Evolutionary conservation across 2,329 filamentous ascomycete species (phyloP), one percentile per base, ranked within the genome.

Genomic region (Aspergillus jensenii): DNA sequence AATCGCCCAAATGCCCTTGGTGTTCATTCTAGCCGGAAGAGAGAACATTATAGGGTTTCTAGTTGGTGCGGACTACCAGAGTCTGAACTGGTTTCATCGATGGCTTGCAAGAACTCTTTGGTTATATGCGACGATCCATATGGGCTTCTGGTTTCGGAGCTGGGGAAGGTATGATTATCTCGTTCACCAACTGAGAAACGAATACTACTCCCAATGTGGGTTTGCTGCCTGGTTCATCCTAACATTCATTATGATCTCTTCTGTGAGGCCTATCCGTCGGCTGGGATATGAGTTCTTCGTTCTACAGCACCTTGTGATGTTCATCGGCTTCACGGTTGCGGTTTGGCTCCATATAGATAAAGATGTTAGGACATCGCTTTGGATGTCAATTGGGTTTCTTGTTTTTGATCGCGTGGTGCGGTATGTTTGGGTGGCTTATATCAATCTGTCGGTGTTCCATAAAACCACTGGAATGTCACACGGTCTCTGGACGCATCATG

Each of bases 201-300:
- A 84, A 65, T 63, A 73, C 1, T 76, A 83, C 62, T 77, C 80
- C 2, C 76, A 79, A 57, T 76, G 76, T 47, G 83, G 83, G 0
- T 78, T 85, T 56, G 80, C 78, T 1, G 79, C 82, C 9, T 84
- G 81, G 75, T 74, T 70, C 15, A 75, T 84, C 14, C 63, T 85
- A 35, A 75, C 76, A 1, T 84, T 81, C 71, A 79, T 84, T 49
- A 71, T 83, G 9, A 52, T 84, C 3, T 78, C 77, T n/a, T 81
- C 82, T 1, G 72, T 79, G 37, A 77, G 76, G 0, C 81, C 82
- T 1, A 72, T 84, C 27, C 74, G 83, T 9, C 71, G 76, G 3
- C 67, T 78, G 49, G 77, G 74, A 54, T 84, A 85, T 60, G 82
- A 85, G 61, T 59, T 84, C 14, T 85, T 84, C 62, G 78, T 84